Conservation (phyloP, 139 green algal species). For the Chlorella sp. region DNA sequence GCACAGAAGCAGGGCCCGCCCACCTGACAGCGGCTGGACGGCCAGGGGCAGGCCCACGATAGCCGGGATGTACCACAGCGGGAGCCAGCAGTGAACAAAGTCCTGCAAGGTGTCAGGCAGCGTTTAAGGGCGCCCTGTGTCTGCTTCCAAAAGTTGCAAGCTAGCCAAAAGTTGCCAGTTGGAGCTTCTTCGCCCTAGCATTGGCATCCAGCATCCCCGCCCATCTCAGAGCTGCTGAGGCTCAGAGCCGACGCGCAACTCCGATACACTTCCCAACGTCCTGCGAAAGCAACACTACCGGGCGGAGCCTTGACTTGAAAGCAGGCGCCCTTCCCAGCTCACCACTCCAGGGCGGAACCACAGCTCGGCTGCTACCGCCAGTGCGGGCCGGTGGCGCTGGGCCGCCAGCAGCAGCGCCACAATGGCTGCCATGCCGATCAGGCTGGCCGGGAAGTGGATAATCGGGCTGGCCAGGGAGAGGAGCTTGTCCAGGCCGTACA, state of each 20-base stretch:
- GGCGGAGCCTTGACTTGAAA: no score
- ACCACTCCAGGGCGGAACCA: constrained; percentile 58
- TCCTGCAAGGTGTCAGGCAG: no score
- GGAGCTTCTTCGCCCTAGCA: no score
- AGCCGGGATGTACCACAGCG: constrained; percentile 90
- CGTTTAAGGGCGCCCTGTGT: no score
- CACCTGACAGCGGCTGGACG: constrained; percentile 68
- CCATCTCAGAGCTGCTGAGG: no score
- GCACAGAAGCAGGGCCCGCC: no score
- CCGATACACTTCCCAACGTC: no score
- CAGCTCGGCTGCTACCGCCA: not conserved
- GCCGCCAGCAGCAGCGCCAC: constrained; percentile 7
- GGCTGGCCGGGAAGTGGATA: constrained; percentile 9
- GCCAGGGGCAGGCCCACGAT: constrained; percentile 84
- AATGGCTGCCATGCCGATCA: constrained; percentile 23
- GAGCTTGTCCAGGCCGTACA: not conserved
- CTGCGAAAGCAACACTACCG: no score
- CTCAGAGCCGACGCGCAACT: no score
- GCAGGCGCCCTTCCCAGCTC: constrained; percentile 10
- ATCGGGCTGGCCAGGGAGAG: not conserved
- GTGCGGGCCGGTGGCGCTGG: not conserved
- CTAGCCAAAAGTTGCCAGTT: no score
- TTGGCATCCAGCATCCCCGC: no score
- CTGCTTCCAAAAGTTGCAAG: no score
- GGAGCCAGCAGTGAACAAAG: constrained; percentile 89